A percentile compares a stretch with the other conserved stretches of the same genome.
Conservation (phyloP, 805 yeast genomes). For the Pichia pseudocactophila region DNA sequence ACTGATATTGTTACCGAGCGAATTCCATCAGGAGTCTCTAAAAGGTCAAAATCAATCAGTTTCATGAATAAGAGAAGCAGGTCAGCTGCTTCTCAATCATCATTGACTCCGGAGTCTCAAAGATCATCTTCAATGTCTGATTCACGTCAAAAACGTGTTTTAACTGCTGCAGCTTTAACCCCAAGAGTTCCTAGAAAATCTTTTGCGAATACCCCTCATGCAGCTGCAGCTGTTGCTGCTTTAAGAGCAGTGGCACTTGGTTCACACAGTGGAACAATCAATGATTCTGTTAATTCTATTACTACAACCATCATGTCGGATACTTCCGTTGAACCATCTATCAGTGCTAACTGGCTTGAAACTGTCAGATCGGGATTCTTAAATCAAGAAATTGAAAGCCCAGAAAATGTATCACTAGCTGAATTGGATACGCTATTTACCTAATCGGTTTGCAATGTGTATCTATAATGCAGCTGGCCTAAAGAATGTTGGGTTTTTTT, state of each 20-base stretch:
- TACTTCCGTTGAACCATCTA: conserved; percentile 28
- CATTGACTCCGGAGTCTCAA: background rate
- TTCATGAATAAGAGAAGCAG: conserved; percentile 45
- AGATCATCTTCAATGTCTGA: background rate
- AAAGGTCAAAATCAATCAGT: conserved; percentile 60
- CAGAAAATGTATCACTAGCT: conserved; percentile 68
- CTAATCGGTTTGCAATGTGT: background rate
- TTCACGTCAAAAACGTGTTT: conserved; percentile 6
- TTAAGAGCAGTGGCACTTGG: conserved; percentile 58
- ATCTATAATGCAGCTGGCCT: background rate
- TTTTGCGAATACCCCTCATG: conserved; percentile 47
- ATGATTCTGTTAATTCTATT: conserved; percentile 29
- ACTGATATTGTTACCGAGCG: conserved; percentile 29
- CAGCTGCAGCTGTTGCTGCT: conserved; percentile 71
- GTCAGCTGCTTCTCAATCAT: conserved; percentile 8
- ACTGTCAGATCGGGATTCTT: conserved; percentile 71
- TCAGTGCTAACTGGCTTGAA: conserved; percentile 58
- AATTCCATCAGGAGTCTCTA: conserved; percentile 34
- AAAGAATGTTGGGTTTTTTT: conserved; percentile 5
- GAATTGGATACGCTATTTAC: conserved; percentile 50
- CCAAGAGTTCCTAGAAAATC: conserved; percentile 64
- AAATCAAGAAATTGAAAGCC: conserved; percentile 68
- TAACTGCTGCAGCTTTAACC: conserved; percentile 78
- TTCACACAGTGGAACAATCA: conserved; percentile 33
- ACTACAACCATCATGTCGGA: conserved; percentile 28